Evolutionary conservation across 1,284 basidiomycete genomes (phyloP), one percentile per base, ranked within the genome.

Genomic region (Ustilago curta): DNA sequence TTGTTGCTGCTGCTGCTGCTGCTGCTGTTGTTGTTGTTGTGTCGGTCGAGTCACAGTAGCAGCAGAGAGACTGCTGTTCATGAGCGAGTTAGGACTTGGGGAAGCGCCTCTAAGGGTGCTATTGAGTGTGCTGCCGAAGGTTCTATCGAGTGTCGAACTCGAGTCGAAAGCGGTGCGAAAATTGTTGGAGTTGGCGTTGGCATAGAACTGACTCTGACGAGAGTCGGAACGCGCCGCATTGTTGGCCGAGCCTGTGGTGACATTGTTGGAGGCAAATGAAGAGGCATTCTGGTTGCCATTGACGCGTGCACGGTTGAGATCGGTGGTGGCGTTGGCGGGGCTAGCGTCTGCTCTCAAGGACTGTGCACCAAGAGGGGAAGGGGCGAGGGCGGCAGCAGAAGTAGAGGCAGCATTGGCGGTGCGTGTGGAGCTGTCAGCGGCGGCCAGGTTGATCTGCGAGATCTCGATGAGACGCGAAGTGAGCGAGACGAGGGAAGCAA

Each of bases 381-480:
- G 29, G 2, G 57, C 29, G 16, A 53, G n/a, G 4, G 25, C 39
- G 5, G 64, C 49, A 11, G 40, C 27, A 3, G 54, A 32, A 2
- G 40, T 21, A 3, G 54, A 32, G 2, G 60, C 40, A 5, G 53
- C 43, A 27, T 53, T 58, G 49, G 32, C 35, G 37, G 58, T 31
- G 39, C 70, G 57, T 18, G 19, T 37, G 4, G 61, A 16, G 23
- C 31, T 42, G 8, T 73, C 65, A 16, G 53, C 42, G 21, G 61
- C 57, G 14, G 65, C 61, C 18, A 69, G 51, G 4, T 35, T 45
- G 56, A 70, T 55, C 23, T 75, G 72, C 2, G 67, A 62, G 19
- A 75, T 63, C 56, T 75, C 72, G 58, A 75, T 75, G 35, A 75
- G 63, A 9, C 72, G 62, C 29, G 72, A 67, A 9, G 63, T 70